Percentiles rank a stretch among this genome's conserved stretches.
Conservation (phyloP, 805 yeast species). For the Barnettozyma californica region DNA sequence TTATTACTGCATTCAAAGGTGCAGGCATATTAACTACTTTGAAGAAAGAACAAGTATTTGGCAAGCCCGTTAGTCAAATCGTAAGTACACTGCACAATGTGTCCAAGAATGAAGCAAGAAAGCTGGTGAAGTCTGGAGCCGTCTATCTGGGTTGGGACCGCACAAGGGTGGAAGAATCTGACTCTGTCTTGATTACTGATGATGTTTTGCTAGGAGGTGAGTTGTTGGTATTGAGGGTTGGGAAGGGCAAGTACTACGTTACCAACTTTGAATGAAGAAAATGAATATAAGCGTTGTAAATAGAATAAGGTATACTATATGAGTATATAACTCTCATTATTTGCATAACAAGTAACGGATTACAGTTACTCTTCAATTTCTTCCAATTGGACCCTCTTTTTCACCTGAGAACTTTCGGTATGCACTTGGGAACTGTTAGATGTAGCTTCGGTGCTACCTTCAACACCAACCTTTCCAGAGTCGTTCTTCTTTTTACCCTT, state of each 20-base stretch:
- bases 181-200: slow-evolving; percentile 40
- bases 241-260: slow-evolving; percentile 63
- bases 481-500: slow-evolving; percentile 18
- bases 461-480: slow-evolving; percentile 6
- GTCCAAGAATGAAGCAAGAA: slow-evolving; percentile 52
- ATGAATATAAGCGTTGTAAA: neutral
- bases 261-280: slow-evolving; percentile 30
- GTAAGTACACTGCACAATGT: slow-evolving; percentile 44
- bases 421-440: slow-evolving; percentile 1
- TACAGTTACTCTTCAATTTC: neutral
- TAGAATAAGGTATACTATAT: neutral
- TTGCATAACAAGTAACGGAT: neutral
- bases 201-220: slow-evolving; percentile 52
- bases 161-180: slow-evolving; percentile 46
- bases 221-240: slow-evolving; percentile 63
- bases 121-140: slow-evolving; percentile 64
- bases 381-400: slow-evolving; percentile 2
- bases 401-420: slow-evolving; percentile 5
- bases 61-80: slow-evolving; percentile 44
- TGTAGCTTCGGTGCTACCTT: neutral
- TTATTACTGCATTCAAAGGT: slow-evolving; percentile 49
- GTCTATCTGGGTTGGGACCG: slow-evolving; percentile 64
- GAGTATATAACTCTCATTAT: neutral
- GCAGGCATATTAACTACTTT: slow-evolving; percentile 49
- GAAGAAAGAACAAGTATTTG: slow-evolving; percentile 30